These are phyloP conservation scores for Globisporangium okanoganense DNA, from an alignment of 352 stramenopile genomes.

Conservation along the genomic window DNA sequence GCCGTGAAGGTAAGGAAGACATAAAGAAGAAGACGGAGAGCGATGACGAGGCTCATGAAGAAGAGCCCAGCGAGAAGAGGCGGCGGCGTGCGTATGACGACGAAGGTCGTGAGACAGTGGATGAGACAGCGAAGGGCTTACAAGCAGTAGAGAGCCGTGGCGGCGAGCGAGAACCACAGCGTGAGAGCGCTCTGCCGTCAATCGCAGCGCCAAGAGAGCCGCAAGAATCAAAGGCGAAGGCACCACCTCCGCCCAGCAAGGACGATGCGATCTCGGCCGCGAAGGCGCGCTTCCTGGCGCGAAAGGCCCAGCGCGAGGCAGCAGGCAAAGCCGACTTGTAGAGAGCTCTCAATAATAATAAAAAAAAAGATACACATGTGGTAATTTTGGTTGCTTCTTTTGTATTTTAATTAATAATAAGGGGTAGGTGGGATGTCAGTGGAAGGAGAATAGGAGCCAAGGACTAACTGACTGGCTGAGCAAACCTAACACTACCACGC, in stretches of 20 bases:
- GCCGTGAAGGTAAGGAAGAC: neutral
- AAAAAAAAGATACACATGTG: neutral
- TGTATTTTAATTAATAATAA: slow-evolving; percentile 5
- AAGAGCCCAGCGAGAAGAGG: slow-evolving; percentile 18
- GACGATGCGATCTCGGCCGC: slow-evolving; percentile 78
- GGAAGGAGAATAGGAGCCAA: neutral
- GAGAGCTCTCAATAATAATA: neutral
- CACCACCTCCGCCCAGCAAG: slow-evolving; percentile 33
- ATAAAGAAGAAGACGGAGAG: slow-evolving; percentile 5
- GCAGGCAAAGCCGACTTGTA: neutral
- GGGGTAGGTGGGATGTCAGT: neutral
- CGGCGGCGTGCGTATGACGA: slow-evolving; percentile 12
- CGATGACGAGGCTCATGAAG: neutral
- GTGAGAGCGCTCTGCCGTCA: neutral
- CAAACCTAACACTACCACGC: neutral
- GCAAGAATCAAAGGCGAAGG: slow-evolving; percentile 3
- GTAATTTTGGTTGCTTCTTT: neutral
- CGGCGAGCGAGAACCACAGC: neutral
- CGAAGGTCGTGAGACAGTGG: neutral
- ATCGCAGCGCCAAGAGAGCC: slow-evolving; percentile 3
- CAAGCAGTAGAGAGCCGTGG: neutral
- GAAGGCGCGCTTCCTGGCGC: slow-evolving; percentile 78
- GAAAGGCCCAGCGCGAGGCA: slow-evolving; percentile 57
- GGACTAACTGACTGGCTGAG: neutral
- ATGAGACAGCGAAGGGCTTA: neutral